phyloP scores from a whole-genome alignment of 163 green algal genomes.

The Volvox carteri region DNA sequence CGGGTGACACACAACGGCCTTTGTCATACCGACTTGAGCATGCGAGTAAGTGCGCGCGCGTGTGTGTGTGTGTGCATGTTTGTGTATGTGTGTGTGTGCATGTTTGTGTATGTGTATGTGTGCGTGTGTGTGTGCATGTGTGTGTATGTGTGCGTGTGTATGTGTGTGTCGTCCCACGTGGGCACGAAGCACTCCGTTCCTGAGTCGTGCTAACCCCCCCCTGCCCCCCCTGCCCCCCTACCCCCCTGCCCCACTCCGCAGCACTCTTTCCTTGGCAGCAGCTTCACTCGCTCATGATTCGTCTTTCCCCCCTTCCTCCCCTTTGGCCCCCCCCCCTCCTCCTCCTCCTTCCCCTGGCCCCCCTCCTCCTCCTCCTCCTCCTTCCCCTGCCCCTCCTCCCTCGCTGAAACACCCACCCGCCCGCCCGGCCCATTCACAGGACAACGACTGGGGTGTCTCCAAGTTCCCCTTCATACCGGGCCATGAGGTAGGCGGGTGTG shows the following conservation, averaged over 20 bases:
- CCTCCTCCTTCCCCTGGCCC: background rate
- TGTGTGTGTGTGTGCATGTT: too few species aligned
- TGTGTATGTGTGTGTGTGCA: too few species aligned
- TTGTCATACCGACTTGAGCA: conserved; percentile 65
- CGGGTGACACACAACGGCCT: conserved; percentile 53
- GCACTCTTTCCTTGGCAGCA: too few species aligned
- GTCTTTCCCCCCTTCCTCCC: too few species aligned
- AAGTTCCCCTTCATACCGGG: conserved; percentile 67
- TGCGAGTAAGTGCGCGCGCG: conserved; percentile 51
- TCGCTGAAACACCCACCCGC: background rate
- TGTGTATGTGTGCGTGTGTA: too few species aligned
- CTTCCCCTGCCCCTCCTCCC: background rate
- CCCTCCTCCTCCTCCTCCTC: background rate
- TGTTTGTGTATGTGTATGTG: too few species aligned
- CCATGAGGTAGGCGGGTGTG: conserved; percentile 54
- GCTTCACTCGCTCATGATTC: background rate
- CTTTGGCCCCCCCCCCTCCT: background rate
- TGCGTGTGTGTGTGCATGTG: too few species aligned
- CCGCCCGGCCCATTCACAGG: conserved; percentile 11
- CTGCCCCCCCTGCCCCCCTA: too few species aligned
- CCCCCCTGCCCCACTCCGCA: too few species aligned
- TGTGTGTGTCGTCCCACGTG: too few species aligned
- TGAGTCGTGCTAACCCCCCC: too few species aligned
- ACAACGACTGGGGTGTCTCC: conserved; percentile 67
- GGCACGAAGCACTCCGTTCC: too few species aligned